Evolutionary conservation across 352 stramenopile genomes (phyloP), one percentile per base, ranked within the genome.

Genomic region (Elongisporangium anandrum): DNA sequence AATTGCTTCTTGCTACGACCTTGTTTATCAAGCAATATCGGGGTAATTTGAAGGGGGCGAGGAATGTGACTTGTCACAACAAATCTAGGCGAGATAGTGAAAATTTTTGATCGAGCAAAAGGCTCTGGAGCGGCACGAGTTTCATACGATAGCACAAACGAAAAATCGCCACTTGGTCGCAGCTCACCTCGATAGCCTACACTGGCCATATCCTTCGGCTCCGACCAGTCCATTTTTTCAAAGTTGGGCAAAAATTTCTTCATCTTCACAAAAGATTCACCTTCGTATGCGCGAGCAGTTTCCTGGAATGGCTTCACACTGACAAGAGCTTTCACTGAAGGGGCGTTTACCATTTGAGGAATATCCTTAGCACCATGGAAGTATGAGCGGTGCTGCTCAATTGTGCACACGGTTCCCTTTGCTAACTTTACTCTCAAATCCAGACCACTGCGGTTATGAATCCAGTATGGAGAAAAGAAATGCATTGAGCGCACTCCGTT

Each of bases 61-160:
- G 73, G 68, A 0, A 94, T 78, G 38, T 69, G 68, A 50, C 87
- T 95, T 45, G 89, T 57, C 15, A 96, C 59, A 26, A 95, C 70
- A 59, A 83, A 94, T 6, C 87, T 80, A 13, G 87, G 87, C 16
- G 84, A 87, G 45, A 96, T 75, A 2, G 87, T 69, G 24, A 94
- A 64, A 45, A 96, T 88, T 68, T 93, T 94, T 9, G 87, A 88
- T 5, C 83, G 71, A 62, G 85, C 88, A 52, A 95, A 96, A 59
- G 94, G 87, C 0, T 72, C 79, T 39, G 87, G 85, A 17, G 83
- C 87, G 4, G 82, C 87, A n/a, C 81, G 70, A 6, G 93, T 66
- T 63, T 94, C 83, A 61, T 86, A 96, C 50, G 85, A 81, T 48
- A 96, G 68, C 49, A 95, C 77, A 29, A 89, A 96, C 13, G 73